Evolutionary conservation across 352 stramenopile genomes (phyloP).

Genomic region (Aphanomyces invadans): DNA sequence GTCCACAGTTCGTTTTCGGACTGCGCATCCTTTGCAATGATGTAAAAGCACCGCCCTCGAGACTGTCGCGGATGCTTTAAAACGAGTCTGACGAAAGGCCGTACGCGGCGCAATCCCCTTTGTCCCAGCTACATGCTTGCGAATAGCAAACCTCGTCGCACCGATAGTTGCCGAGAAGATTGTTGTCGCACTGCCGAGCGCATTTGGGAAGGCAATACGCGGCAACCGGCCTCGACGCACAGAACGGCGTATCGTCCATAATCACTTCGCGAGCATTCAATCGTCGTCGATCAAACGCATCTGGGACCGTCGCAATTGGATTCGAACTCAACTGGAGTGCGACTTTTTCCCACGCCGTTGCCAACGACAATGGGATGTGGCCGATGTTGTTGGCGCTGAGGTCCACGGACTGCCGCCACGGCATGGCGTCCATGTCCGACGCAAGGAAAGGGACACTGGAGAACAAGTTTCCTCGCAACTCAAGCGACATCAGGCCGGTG

Average conservation of each 20-base stretch:
- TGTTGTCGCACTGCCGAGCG: not conserved
- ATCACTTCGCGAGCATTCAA: not conserved
- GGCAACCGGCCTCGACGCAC: not conserved
- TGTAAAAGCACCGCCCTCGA: too few relatives aligned
- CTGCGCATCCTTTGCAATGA: too few relatives aligned
- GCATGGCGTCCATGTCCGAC: not conserved
- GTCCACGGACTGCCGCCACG: not conserved
- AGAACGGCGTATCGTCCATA: conserved; percentile 8
- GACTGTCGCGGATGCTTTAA: not conserved
- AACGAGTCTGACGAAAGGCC: not conserved
- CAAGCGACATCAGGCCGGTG: not conserved
- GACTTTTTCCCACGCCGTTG: not conserved
- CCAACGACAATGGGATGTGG: not conserved
- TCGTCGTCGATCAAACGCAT: not conserved
- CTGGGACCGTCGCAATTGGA: not conserved
- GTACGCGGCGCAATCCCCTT: not conserved
- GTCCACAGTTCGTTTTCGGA: too few relatives aligned
- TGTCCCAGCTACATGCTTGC: not conserved
- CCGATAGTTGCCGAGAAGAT: not conserved
- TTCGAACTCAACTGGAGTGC: conserved; percentile 13
- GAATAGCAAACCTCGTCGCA: conserved; percentile 16
- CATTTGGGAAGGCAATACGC: not conserved
- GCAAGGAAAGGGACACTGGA: not conserved
- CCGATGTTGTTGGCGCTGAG: conserved; percentile 1
- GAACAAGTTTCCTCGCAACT: not conserved